phyloP scores from a whole-genome alignment of 108 stramenopile genomes.

The Nitzschia sp. region DNA sequence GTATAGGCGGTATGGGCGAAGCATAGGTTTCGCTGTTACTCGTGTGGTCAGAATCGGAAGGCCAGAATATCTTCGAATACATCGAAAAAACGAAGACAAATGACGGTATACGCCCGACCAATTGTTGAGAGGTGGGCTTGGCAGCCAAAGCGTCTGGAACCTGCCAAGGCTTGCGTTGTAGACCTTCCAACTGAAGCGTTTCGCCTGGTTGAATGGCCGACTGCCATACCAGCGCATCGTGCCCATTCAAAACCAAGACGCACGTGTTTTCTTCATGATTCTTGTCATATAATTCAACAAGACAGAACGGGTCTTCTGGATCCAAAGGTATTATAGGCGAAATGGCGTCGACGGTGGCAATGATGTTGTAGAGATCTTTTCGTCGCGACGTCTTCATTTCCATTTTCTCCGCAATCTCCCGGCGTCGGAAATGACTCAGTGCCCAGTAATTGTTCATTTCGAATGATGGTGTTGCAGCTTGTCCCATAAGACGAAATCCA shows the following conservation, averaged over 20 bases:
- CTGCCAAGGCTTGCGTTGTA: constrained; percentile 58
- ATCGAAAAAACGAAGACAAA: constrained; percentile 56
- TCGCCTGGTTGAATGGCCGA: constrained; percentile 67
- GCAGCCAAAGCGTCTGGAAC: constrained; percentile 45
- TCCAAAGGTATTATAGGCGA: constrained; percentile 72
- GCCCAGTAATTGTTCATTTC: constrained; percentile 16
- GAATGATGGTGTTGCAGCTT: not conserved
- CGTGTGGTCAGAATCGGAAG: not conserved
- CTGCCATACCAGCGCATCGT: constrained; percentile 50
- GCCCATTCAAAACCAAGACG: constrained; percentile 62
- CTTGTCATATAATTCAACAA: constrained; percentile 68
- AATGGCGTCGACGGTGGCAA: constrained; percentile 64
- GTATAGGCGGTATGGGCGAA: constrained; percentile 16
- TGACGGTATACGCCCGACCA: constrained; percentile 49
- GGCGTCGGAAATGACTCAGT: constrained; percentile 20
- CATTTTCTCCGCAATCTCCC: constrained; percentile 5
- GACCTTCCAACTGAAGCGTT: constrained; percentile 39
- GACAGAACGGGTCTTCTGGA: constrained; percentile 65
- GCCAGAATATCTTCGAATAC: not conserved
- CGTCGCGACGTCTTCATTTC: constrained; percentile 9
- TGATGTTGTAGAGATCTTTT: constrained; percentile 14
- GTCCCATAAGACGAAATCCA: not conserved
- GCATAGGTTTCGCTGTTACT: not conserved
- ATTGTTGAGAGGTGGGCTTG: constrained; percentile 24
- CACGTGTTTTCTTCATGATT: constrained; percentile 26